phyloP scores from a whole-genome alignment of 495 filamentous ascomycete species.

The Aspergillus biplanus region DNA sequence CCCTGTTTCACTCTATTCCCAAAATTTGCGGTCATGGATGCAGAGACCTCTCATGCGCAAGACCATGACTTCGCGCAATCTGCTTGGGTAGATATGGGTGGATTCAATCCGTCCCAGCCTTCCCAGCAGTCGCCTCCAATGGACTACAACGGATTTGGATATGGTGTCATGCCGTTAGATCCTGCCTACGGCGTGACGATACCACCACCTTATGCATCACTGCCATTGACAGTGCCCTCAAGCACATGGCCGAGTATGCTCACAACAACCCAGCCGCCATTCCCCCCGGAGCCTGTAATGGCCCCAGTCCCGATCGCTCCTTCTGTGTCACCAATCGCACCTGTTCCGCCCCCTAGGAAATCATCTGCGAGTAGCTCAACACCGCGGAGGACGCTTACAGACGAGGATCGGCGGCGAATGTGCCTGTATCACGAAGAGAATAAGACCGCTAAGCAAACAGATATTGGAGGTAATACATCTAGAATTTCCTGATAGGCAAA shows the following conservation, averaged over 20 bases:
- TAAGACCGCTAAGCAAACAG: constrained; percentile 93
- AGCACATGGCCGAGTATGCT: constrained; percentile 75
- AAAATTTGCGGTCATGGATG: constrained; percentile 40
- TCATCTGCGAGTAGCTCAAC: constrained; percentile 62
- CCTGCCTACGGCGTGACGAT: constrained; percentile 47
- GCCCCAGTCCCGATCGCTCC: constrained; percentile 61
- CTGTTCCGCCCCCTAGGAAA: constrained; percentile 53
- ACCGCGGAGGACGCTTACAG: constrained; percentile 87
- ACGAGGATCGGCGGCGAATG: constrained; percentile 90
- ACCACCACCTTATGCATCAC: constrained; percentile 51
- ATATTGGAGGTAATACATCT: constrained; percentile 79
- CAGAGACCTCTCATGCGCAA: constrained; percentile 47
- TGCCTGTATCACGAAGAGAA: constrained; percentile 95
- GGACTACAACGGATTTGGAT: constrained; percentile 49
- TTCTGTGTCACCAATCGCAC: constrained; percentile 50
- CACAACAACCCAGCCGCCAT: constrained; percentile 35
- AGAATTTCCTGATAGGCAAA: background rate
- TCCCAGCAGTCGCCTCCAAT: constrained; percentile 50
- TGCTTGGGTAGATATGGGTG: constrained; percentile 56
- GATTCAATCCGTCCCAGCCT: constrained; percentile 47
- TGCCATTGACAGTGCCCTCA: constrained; percentile 67
- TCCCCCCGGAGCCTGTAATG: constrained; percentile 25
- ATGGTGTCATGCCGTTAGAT: constrained; percentile 46
- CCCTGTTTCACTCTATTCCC: constrained; percentile 5
- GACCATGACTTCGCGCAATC: constrained; percentile 55